phyloP scores from a whole-genome alignment of 1,139 yeast species.

The Nakaseomyces delphensis region DNA sequence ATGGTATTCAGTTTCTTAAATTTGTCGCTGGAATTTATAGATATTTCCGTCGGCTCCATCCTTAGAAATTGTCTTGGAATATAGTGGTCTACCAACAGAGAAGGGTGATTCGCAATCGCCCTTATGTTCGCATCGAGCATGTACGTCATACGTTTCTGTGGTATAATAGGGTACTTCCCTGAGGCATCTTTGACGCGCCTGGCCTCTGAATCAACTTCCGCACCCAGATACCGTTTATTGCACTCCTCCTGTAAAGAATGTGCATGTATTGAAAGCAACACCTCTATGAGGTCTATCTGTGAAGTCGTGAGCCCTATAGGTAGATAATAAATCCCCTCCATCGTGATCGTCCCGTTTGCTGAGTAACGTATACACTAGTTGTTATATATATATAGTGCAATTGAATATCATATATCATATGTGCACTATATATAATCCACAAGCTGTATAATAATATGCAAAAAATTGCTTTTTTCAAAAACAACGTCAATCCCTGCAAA shows the following conservation, averaged over 20 bases:
- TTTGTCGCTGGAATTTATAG: conserved; percentile 50
- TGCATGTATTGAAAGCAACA: conserved; percentile 45
- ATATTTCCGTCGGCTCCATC: conserved; percentile 52
- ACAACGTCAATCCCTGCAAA: too few relatives aligned
- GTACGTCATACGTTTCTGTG: conserved; percentile 31
- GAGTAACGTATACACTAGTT: too few relatives aligned
- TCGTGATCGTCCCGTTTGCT: neutral
- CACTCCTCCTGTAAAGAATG: conserved; percentile 31
- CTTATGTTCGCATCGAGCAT: conserved; percentile 44
- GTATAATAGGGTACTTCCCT: conserved; percentile 17
- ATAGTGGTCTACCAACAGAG: conserved; percentile 62
- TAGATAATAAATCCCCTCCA: conserved; percentile 36
- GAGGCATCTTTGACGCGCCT: neutral
- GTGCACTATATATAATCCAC: neutral
- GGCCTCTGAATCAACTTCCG: conserved; percentile 8
- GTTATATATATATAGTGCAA: too few relatives aligned
- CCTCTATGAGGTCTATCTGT: conserved; percentile 49
- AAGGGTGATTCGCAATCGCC: conserved; percentile 53
- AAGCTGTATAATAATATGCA: neutral
- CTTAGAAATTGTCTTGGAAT: conserved; percentile 59
- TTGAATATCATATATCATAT: too few relatives aligned
- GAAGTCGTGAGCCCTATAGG: conserved; percentile 49
- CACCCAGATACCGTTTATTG: conserved; percentile 12
- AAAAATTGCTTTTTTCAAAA: neutral
- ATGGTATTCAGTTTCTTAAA: conserved; percentile 46